Percentiles rank a stretch among this genome's conserved stretches.
Evolutionary conservation across 2,329 filamentous ascomycete species (phyloP).

Genomic region (Pleurostoma richardsiae): DNA sequence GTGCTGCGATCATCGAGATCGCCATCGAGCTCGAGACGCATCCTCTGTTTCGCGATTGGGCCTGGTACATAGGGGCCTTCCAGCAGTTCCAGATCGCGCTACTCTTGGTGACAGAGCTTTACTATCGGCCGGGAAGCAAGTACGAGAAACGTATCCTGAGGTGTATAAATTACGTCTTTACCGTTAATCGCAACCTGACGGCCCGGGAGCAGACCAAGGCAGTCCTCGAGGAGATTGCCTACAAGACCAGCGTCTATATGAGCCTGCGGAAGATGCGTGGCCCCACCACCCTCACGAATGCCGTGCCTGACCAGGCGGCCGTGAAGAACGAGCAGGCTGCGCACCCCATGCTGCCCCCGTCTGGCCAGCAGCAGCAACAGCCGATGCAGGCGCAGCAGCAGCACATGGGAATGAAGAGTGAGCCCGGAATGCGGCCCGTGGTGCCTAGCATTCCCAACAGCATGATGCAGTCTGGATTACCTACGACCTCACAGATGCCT

Average conservation of each 20-base stretch:
- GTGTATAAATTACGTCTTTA: conserved; percentile 68
- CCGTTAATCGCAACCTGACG: conserved; percentile 45
- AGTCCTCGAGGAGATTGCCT: conserved; percentile 58
- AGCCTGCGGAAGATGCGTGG: conserved; percentile 53
- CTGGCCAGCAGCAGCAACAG: conserved; percentile 8
- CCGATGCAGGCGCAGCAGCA: conserved; percentile 7
- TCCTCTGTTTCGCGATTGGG: conserved; percentile 49
- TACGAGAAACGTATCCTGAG: conserved; percentile 64
- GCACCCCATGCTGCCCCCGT: background rate
- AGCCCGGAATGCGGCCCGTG: conserved; percentile 1
- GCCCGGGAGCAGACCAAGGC: conserved; percentile 53
- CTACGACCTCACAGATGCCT: background rate
- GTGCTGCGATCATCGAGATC: conserved; percentile 44
- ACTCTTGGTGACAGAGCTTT: conserved; percentile 63
- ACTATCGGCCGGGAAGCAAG: conserved; percentile 48
- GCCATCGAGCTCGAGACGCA: conserved; percentile 40
- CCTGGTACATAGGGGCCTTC: conserved; percentile 67
- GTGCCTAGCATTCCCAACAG: background rate
- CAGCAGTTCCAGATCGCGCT: conserved; percentile 70
- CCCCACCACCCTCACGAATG: conserved; percentile 37
- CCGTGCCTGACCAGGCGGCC: conserved; percentile 27
- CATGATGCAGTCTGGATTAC: background rate
- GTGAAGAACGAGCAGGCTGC: conserved; percentile 18
- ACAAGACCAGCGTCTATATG: conserved; percentile 55
- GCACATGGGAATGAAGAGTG: background rate